Percentiles rank a stretch among this genome's conserved stretches.
Evolutionary conservation across 495 filamentous ascomycete species (phyloP).

Genomic region (Tetracladium setigerum): DNA sequence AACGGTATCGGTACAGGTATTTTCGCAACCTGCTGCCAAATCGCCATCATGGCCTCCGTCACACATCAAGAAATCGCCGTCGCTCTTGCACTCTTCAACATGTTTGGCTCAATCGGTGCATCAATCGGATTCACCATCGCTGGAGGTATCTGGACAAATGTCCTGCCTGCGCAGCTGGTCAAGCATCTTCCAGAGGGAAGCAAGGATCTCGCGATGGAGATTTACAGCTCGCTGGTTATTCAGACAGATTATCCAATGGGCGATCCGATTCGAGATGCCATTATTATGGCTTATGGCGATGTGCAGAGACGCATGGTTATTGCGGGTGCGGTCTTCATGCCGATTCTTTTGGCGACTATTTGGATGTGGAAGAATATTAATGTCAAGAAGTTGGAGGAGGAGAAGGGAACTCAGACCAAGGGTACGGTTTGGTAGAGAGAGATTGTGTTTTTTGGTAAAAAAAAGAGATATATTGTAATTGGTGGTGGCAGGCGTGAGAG

Average conservation of each 20-base stretch:
- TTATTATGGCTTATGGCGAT: constrained; percentile 48
- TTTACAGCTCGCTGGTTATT: constrained; percentile 50
- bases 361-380: constrained; percentile 43
- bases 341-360: constrained; percentile 35
- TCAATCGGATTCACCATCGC: constrained; percentile 52
- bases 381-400: constrained; percentile 17
- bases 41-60: constrained; percentile 59
- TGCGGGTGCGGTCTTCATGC: constrained; percentile 39
- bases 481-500: too few species aligned
- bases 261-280: constrained; percentile 44
- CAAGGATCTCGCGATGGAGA: constrained; percentile 39
- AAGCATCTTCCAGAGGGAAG: constrained; percentile 48
- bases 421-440: too few species aligned
- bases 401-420: not conserved
- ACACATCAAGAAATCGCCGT: constrained; percentile 57
- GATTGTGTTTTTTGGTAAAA: too few species aligned
- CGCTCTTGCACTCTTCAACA: constrained; percentile 46
- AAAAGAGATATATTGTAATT: too few species aligned
- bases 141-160: constrained; percentile 56
- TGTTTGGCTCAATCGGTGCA: constrained; percentile 56
- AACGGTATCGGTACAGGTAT: constrained; percentile 59
- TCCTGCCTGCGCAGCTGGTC: constrained; percentile 41
- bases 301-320: constrained; percentile 39
- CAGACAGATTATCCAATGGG: constrained; percentile 51
- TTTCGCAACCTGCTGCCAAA: constrained; percentile 54